These are phyloP conservation scores for Tillandsia leiboldiana DNA, from an alignment of 176 grass and related monocot species.

Conservation along the genomic window DNA sequence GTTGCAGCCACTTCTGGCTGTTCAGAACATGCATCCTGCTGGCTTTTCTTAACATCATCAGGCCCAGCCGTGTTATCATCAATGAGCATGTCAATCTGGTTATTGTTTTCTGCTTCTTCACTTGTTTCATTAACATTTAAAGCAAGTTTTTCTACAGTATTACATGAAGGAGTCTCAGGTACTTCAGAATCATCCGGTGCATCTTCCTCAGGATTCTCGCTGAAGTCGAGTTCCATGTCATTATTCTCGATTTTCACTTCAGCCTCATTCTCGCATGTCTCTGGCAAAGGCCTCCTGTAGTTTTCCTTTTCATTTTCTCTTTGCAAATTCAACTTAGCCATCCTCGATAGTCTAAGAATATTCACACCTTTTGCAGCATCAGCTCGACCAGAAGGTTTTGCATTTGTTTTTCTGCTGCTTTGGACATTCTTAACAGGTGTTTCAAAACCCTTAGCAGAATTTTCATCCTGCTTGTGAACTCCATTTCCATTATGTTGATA, in stretches of 20 bases:
- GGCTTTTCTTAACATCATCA: conserved; percentile 35
- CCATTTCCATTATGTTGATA: conserved; percentile 28
- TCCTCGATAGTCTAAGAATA: conserved; percentile 86
- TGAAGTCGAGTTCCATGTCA: conserved; percentile 95
- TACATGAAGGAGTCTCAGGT: conserved; percentile 43
- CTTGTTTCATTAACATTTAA: conserved; percentile 37
- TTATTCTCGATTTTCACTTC: conserved; percentile 83
- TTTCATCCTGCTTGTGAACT: conserved; percentile 53
- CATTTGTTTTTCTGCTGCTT: conserved; percentile 45
- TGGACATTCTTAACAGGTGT: conserved; percentile 66
- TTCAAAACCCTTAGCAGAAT: conserved; percentile 38
- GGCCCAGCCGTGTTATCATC: conserved; percentile 35
- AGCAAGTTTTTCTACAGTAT: conserved; percentile 31
- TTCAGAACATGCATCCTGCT: conserved; percentile 36
- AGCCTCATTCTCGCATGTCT: conserved; percentile 48
- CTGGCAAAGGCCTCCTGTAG: conserved; percentile 56
- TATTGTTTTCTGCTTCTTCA: conserved; percentile 43
- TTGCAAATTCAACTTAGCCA: conserved; percentile 89
- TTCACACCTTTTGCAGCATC: conserved; percentile 58
- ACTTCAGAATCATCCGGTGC: conserved; percentile 61
- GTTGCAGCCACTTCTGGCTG: conserved; percentile 43
- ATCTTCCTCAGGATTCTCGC: conserved; percentile 81
- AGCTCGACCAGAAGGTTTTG: conserved; percentile 43
- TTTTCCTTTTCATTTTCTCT: conserved; percentile 90
- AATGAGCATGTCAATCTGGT: conserved; percentile 47